Evolutionary conservation across 2,329 filamentous ascomycete genomes (phyloP), one percentile per base, ranked within the genome.

Genomic region (Orbilia oligospora): DNA sequence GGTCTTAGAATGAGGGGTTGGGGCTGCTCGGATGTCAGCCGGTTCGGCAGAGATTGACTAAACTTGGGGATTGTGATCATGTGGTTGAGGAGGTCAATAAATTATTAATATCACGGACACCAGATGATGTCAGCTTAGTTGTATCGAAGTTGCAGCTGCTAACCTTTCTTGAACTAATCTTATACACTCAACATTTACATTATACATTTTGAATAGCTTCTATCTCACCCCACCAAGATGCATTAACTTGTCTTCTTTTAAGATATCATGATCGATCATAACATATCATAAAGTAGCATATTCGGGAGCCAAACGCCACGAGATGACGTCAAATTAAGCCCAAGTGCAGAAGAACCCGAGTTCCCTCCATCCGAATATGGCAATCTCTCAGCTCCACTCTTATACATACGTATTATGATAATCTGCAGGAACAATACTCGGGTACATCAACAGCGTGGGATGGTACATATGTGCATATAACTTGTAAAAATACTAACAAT

Each of bases 391-490:
- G 36, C 56, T 61, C 56, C 56, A 61, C 56, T 61, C 10, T 61
- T 36, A 61, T 61, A 61, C 56, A 61, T 61, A n/a, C 10, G 8
- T 3, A 14, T 24, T 61, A 44, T 12, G 56, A 20, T 20, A 27
- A 65, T 73, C 61, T 73, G 70, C 70, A 73, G 70, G 70, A 73
- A 73, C 70, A 30, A 61, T 27, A 14, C 41, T 67, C 61, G 38
- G 49, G 22, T 58, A 24, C 9, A 24, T 22, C 10, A 38, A 27
- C 22, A 71, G 41, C 20, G 49, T 58, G 69, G 69, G 46, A 55
- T 33, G 44, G 30, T 12, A 38, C 8, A 48, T 55, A 53, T 6
- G 24, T 27, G 22, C 6, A 27, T 33, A 4, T 58, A 12, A 10
- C 41, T 61, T 22, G 20, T 71, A 63, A 33, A n/a, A 36, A 61